A percentile compares a stretch with the other conserved stretches of the same genome.
Conservation (phyloP, 371 early-diverging fungal genomes). For the Thermomucor indicae-seudaticae region DNA sequence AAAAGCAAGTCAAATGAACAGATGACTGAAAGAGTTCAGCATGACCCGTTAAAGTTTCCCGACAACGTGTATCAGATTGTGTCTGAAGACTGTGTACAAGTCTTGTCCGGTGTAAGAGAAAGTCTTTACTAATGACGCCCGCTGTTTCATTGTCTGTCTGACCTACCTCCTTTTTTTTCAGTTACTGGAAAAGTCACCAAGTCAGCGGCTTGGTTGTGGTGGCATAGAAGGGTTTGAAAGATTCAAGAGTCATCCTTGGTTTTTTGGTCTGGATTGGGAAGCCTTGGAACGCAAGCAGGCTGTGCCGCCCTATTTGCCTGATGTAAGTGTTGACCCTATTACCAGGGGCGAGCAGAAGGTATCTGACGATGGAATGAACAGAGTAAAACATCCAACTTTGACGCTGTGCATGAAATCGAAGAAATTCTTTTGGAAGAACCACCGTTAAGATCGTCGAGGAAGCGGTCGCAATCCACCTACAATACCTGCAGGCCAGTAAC, state of each 20-base stretch:
- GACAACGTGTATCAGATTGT: constrained; percentile 39
- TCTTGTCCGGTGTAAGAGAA: constrained; percentile 39
- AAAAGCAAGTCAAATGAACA: constrained; percentile 66
- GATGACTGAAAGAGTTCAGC: constrained; percentile 50
- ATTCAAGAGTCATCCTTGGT: constrained; percentile 58
- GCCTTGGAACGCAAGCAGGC: constrained; percentile 45
- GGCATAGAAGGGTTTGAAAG: constrained; percentile 46
- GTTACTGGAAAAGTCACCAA: constrained; percentile 49
- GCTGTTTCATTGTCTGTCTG: constrained; percentile 3
- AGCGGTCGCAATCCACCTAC: constrained; percentile 7
- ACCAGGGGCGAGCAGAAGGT: too few species aligned
- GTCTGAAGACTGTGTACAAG: constrained; percentile 47
- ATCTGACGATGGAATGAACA: constrained; percentile 2
- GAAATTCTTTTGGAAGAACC: constrained; percentile 88
- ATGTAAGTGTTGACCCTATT: constrained; percentile 25
- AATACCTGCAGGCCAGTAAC: too few species aligned
- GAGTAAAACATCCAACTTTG: constrained; percentile 75
- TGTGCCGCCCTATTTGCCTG: constrained; percentile 56
- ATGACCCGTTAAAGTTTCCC: constrained; percentile 52
- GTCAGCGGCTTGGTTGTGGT: constrained; percentile 51
- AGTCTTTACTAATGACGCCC: constrained; percentile 6
- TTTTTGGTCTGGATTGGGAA: constrained; percentile 54
- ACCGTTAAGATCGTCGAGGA: constrained; percentile 50
- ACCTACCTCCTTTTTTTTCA: constrained; percentile 12
- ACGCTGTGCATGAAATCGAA: constrained; percentile 89